Percentiles rank a stretch among this genome's conserved stretches.
Evolutionary conservation across 108 stramenopile species (phyloP).

Genomic region (Cyclotella choctawhatcheeana): DNA sequence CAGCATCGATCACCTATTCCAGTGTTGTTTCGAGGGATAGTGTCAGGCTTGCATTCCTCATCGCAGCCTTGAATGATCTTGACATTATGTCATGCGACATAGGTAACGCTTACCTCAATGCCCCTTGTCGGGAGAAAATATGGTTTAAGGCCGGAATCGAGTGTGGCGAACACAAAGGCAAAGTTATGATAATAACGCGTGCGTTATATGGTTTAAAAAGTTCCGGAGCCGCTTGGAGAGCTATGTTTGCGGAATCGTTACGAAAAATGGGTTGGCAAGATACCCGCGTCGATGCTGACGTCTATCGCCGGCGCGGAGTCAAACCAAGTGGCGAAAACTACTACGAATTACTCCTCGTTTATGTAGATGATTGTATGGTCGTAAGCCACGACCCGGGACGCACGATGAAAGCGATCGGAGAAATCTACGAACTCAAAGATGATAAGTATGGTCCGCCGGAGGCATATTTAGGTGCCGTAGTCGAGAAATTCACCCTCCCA

Average conservation of each 20-base stretch:
- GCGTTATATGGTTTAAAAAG: no score
- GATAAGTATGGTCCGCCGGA: slow-evolving; percentile 13
- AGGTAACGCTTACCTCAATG: no score
- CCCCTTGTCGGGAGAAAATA: no score
- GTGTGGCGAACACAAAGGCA: not conserved
- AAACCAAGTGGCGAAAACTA: not conserved
- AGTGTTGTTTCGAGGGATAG: not conserved
- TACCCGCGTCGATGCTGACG: not conserved
- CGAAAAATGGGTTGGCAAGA: no score
- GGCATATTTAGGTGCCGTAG: slow-evolving; percentile 12
- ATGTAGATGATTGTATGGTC: slow-evolving; percentile 17
- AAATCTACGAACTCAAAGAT: slow-evolving; percentile 17
- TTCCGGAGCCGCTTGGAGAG: no score
- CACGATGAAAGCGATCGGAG: slow-evolving; percentile 16
- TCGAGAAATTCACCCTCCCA: not conserved
- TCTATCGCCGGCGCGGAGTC: not conserved
- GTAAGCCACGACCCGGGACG: slow-evolving; percentile 10
- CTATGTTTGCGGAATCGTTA: no score
- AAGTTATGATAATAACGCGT: slow-evolving; percentile 8
- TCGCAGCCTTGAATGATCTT: not conserved
- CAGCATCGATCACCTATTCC: slow-evolving; percentile 7
- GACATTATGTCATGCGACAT: no score
- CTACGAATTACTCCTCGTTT: slow-evolving; percentile 10
- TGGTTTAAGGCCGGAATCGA: not conserved
- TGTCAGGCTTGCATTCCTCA: not conserved